phyloP scores from a whole-genome alignment of 768 basidiomycete species.

The Boletus coccyginus region DNA sequence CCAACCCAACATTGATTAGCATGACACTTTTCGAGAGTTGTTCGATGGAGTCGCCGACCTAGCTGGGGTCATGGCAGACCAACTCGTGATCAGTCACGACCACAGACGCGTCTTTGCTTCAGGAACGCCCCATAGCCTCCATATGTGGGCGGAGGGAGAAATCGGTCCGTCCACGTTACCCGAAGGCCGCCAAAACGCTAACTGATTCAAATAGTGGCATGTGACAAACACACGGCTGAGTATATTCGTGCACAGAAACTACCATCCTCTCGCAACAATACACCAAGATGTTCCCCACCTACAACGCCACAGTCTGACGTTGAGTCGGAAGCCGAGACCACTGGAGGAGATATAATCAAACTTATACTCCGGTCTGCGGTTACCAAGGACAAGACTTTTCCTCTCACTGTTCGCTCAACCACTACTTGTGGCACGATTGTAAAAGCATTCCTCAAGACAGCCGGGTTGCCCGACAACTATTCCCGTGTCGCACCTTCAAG shows the following conservation, averaged over 20 bases:
- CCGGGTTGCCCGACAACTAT: conserved; percentile 58
- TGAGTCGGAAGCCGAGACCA: conserved; percentile 37
- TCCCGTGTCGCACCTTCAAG: conserved; percentile 34
- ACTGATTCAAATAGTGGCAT: conserved; percentile 51
- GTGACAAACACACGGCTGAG: conserved; percentile 58
- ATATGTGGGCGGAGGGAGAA: conserved; percentile 66
- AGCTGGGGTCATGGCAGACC: conserved; percentile 45
- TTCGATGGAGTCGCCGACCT: conserved; percentile 68
- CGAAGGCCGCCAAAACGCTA: conserved; percentile 1
- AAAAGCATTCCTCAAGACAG: conserved; percentile 69
- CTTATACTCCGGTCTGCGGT: conserved; percentile 58
- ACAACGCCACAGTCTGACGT: conserved; percentile 26
- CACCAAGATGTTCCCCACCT: conserved; percentile 9
- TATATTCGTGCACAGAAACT: conserved; percentile 49
- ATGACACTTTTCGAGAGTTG: conserved; percentile 59
- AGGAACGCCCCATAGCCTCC: conserved; percentile 61
- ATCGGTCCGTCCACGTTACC: conserved; percentile 46
- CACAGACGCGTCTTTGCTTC: conserved; percentile 67
- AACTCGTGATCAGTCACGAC: conserved; percentile 59
- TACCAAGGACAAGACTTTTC: conserved; percentile 50
- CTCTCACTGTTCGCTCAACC: conserved; percentile 66
- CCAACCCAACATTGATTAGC: conserved; percentile 36
- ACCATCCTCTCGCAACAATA: conserved; percentile 15
- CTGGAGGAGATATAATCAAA: conserved; percentile 53
- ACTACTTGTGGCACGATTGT: conserved; percentile 78